Evolutionary conservation across 2,329 filamentous ascomycete genomes (phyloP).

Genomic region (Xylariaceae sp.): DNA sequence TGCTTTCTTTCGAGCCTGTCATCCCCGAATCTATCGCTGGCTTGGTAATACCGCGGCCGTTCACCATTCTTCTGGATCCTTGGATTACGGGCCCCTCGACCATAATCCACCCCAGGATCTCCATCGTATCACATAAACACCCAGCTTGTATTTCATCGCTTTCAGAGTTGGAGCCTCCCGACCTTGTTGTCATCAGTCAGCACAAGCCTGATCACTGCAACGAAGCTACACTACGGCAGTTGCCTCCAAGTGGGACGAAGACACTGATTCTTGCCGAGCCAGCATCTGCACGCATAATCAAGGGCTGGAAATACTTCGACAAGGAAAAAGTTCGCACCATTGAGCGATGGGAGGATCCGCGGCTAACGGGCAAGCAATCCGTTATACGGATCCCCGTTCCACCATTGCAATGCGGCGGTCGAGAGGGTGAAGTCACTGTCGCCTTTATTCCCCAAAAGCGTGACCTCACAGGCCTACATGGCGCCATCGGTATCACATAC

Average conservation of each 20-base stretch:
- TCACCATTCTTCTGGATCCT: conserved; percentile 67
- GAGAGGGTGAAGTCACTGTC: conserved; percentile 66
- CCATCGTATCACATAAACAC: conserved; percentile 52
- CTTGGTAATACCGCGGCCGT: conserved; percentile 44
- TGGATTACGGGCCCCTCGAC: conserved; percentile 61
- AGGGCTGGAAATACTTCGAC: conserved; percentile 65
- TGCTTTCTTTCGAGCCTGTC: conserved; percentile 58
- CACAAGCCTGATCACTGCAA: conserved; percentile 64
- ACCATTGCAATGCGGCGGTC: conserved; percentile 47
- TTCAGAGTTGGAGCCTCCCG: conserved; percentile 39
- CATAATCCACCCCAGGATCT: conserved; percentile 58
- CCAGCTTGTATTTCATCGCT: conserved; percentile 54
- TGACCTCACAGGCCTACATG: conserved; percentile 59
- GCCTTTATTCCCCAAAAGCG: conserved; percentile 58
- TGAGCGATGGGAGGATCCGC: conserved; percentile 44
- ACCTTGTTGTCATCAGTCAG: conserved; percentile 46
- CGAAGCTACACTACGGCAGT: conserved; percentile 61
- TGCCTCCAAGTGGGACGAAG: conserved; percentile 49
- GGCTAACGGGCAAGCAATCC: conserved; percentile 32
- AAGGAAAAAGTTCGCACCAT: conserved; percentile 44
- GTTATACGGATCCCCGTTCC: conserved; percentile 50
- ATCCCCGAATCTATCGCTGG: conserved; percentile 38
- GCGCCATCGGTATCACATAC: conserved; percentile 69
- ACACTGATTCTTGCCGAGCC: conserved; percentile 64
- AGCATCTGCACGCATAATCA: conserved; percentile 60